Percentiles rank a stretch among this genome's conserved stretches.
phyloP scores from a whole-genome alignment of 2,329 filamentous ascomycete species.

The Colletotrichum horii region DNA sequence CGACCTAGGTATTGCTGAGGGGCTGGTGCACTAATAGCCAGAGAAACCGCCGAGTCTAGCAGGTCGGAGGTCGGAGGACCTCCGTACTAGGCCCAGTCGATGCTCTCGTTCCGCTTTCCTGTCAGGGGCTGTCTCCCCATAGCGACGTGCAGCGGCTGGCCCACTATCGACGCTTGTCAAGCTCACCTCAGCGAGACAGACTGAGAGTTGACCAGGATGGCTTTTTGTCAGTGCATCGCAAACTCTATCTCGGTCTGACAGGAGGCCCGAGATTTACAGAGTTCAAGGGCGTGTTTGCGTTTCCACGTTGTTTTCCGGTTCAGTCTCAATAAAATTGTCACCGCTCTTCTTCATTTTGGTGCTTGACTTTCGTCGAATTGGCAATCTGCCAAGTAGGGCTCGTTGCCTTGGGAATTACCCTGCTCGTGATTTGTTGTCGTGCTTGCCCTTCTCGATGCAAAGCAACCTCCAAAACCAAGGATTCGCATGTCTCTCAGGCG shows the following conservation, averaged over 20 bases:
- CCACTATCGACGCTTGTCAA: slow-evolving; percentile 7
- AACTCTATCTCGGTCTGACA: slow-evolving; percentile 17
- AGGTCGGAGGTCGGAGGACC: slow-evolving; percentile 19
- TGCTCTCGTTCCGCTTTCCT: slow-evolving; percentile 9
- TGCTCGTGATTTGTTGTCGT: background rate
- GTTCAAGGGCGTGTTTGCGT: background rate
- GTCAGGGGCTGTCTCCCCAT: slow-evolving; percentile 10
- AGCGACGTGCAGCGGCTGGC: background rate
- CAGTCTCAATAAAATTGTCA: background rate
- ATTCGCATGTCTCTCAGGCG: slow-evolving; percentile 14
- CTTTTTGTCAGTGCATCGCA: slow-evolving; percentile 17
- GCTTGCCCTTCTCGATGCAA: background rate
- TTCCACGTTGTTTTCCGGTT: background rate
- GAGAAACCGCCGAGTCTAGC: slow-evolving; percentile 14
- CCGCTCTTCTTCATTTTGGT: slow-evolving; percentile 5
- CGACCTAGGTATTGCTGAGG: background rate
- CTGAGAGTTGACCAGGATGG: slow-evolving; percentile 7
- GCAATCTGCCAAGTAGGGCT: slow-evolving; percentile 12
- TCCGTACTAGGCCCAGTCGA: slow-evolving; percentile 20
- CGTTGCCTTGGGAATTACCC: background rate
- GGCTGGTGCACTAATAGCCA: slow-evolving; percentile 15
- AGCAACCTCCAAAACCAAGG: slow-evolving; percentile 6
- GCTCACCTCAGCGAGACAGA: background rate
- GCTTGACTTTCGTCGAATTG: slow-evolving; percentile 14
- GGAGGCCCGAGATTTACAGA: slow-evolving; percentile 4